Evolutionary conservation across 352 stramenopile species (phyloP).

Genomic region (Phytophthora sojae): DNA sequence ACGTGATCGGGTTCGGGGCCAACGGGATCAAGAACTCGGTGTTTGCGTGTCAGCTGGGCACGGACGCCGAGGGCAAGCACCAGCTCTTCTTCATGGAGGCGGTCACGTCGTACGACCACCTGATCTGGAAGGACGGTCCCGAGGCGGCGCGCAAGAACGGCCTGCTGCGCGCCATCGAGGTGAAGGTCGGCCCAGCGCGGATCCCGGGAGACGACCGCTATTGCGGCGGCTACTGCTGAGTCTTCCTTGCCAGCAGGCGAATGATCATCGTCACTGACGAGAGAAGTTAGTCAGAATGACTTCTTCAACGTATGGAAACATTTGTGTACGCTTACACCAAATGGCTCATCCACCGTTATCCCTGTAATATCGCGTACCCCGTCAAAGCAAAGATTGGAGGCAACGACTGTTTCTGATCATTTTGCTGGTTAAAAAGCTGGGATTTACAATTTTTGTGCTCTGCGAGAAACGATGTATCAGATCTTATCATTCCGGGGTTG

Average conservation of each 20-base stretch:
- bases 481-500: slow-evolving; percentile 12
- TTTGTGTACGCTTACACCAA: no score
- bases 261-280: neutral
- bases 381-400: no score
- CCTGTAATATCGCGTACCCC: neutral
- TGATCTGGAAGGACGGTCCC: slow-evolving; percentile 49
- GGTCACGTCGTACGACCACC: slow-evolving; percentile 42
- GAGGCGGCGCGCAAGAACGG: slow-evolving; percentile 48
- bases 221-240: slow-evolving; percentile 73
- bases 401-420: no score
- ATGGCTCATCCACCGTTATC: neutral
- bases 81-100: slow-evolving; percentile 72
- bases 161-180: slow-evolving; percentile 53
- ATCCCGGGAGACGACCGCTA: slow-evolving; percentile 49
- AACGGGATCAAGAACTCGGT: slow-evolving; percentile 64
- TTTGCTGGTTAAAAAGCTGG: no score
- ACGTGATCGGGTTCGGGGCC: slow-evolving; percentile 62
- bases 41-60: slow-evolving; percentile 71
- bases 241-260: no score
- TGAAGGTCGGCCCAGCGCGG: slow-evolving; percentile 56
- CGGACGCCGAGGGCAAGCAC: slow-evolving; percentile 58
- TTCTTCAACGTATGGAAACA: neutral
- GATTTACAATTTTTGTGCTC: neutral
- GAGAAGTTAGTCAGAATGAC: no score
- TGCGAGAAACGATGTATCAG: neutral